Evolutionary conservation across 768 basidiomycete genomes (phyloP), one percentile per base, ranked within the genome.

Genomic region (Tubosaeta sp.): DNA sequence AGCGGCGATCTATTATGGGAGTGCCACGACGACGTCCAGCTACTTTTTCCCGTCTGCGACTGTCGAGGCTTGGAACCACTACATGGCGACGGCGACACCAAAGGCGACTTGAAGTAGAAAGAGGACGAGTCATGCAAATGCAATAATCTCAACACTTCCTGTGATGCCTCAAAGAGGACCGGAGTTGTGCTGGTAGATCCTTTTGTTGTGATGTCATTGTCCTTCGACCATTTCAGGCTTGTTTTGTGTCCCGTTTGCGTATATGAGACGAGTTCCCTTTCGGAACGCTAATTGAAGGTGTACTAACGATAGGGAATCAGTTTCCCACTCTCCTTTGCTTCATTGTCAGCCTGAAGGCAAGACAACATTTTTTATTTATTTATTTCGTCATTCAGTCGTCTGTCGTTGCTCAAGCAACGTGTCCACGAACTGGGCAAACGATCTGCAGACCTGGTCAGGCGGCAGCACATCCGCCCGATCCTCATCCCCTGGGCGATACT

Each of bases 401-500:
- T 29, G 29, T 4, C 32, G 38, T 13, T 31, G 19, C 32, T 46
- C 48, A 10, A 74, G 58, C 19, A 85, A 59, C 27, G 60, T 70
- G n/a, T 84, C 76, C 1, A 84, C 74, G 50, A 84, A 80, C 5
- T 68, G 66, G 4, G 81, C 71, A 57, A 86, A 85, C 4, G 72
- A 76, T 27, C 77, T 77, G 48, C 62, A 76, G 4, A 83, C 67
- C 56, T 79, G 77, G 62, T 85, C 79, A 4, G 83, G 83, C 27
- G 76, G 71, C 6, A 61, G 55, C 2, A 66, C 55, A 0, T 72
- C 75, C 14, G 56, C 48, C 50, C 67, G 70, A 6, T 41, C 48
- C 63, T 87, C 86, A 57, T 84, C 82, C 3, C 82, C 84, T 4
- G 68, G 17, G 3, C 86, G 74, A 61, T 86, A 88, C 60, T 88